Percentiles rank a stretch among this genome's conserved stretches.
Evolutionary conservation across 2,329 filamentous ascomycete species (phyloP).

Genomic region (Neonectria sp.): DNA sequence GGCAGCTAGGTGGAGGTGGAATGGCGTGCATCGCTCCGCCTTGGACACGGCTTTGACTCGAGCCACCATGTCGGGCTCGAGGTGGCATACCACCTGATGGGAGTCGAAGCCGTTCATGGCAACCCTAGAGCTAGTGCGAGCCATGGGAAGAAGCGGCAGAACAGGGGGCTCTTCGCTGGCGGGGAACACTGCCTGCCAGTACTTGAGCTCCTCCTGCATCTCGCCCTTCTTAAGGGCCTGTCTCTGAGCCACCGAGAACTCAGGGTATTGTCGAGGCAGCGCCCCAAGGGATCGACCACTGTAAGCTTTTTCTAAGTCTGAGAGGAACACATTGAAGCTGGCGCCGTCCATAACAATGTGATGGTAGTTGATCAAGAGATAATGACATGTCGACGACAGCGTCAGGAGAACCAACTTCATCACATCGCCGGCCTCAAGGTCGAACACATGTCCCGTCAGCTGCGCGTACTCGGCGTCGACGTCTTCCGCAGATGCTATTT

Average conservation of each 20-base stretch:
- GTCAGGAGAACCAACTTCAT: not conserved
- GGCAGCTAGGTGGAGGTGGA: constrained; percentile 23
- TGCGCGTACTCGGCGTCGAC: not conserved
- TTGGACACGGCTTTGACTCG: constrained; percentile 15
- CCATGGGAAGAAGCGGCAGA: constrained; percentile 2
- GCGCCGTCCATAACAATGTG: constrained; percentile 67
- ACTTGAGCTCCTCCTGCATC: not conserved
- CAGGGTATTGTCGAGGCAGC: not conserved
- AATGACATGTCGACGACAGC: constrained; percentile 45
- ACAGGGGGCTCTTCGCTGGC: not conserved
- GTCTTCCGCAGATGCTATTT: not conserved
- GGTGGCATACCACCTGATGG: not conserved
- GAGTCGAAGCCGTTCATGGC: not conserved
- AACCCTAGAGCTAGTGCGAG: not conserved
- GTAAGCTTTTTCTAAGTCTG: constrained; percentile 62
- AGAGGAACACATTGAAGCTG: constrained; percentile 59
- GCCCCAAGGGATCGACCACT: constrained; percentile 33
- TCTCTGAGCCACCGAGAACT: not conserved
- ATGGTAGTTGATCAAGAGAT: constrained; percentile 61
- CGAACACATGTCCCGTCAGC: constrained; percentile 1
- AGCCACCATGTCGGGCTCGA: not conserved
- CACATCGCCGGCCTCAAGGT: constrained; percentile 10
- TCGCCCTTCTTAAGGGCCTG: not conserved
- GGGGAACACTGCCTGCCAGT: not conserved
- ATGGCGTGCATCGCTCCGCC: constrained; percentile 12